Evolutionary conservation across 306 rosid genomes (phyloP), one percentile per base, ranked within the genome.

Genomic region (Acacia confusa): DNA sequence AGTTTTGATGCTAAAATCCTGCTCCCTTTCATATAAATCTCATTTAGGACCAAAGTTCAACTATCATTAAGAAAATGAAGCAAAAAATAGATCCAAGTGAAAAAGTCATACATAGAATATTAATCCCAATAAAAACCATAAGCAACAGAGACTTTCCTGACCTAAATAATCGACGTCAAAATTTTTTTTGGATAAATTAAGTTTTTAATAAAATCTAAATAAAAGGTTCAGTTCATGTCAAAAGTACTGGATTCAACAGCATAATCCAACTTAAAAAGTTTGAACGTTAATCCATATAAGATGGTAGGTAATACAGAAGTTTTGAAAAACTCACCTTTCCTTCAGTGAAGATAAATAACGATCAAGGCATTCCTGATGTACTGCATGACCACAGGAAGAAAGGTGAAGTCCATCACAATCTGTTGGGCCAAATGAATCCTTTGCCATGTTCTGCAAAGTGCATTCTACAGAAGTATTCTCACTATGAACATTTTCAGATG

Each of bases 341-440:
- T 88, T 96, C 81, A 96, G 78, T 13, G 98, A 96, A 85, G 88
- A 88, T 84, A 93, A 76, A 86, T 96, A 96, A 9, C 94, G 91
- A 78, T 89, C 91, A 78, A 96, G 98, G 82, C 99, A 96, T 25
- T 87, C 89, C 91, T 96, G 98, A 89, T 96, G 99, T 82, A 94
- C 94, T 22, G 98, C 97, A 84, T 96, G 99, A 65, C 99, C 99
- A 84, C 99, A 96, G 34, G 99, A 96, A 79, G 99, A 96, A 82
- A 93, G 87, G 88, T 88, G 90, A 84, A 92, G 84, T 72, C 99
- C 99, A 86, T 93, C 99, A 53, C 94, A 92, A 82, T 92, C 92
- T 50, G 73, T 78, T 32, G 95, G 97, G 78, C 97, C 89, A 87
- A 96, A 91, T 84, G 94, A 96, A 84, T 88, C 86, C 67, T 77